Base-by-base conservation (phyloP, 208 protist genomes). In the Trypanosoma avium region DNA sequence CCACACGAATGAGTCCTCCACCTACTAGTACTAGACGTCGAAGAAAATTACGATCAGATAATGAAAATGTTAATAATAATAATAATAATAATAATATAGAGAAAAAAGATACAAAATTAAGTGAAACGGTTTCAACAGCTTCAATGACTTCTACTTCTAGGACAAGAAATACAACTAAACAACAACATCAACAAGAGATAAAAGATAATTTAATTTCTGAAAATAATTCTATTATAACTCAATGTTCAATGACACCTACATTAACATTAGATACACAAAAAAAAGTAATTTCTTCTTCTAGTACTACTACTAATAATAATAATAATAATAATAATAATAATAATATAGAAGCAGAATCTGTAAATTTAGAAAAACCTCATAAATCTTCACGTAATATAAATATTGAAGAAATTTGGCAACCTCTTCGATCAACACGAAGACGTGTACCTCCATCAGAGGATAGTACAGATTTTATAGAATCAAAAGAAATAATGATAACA, bases 321-420 rank as follows among this genome's bases (percentile, higher is more conserved):
- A 38, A 5, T 38, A 38, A 13, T 38, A 38, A 10, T 38, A 38
- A 38, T 38, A 10, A 10, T 38, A 38, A 5, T 38, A 10, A 38
- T 13, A 10, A 5, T 38, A 38, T 10, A 10, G 10, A 5, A 10
- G 10, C 33, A 38, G 10, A 5, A 38, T 13, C 33, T 13, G 10
- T 10, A 38, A 38, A 5, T 38, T 13, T 32, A 43, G 54, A 49
- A 66, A 64, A 70, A 58, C 46, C 58, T 29, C 21, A 21, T 38
- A 48, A 64, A 52, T 63, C 64, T 43, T 17, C 40, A 45, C 61
- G 29, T 32, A 7, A 21, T 35, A 73, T 52, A 53, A 70, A 54
- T 15, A 42, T 88, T 8, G 81, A 83, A 67, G 81, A 88, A 58
- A 71, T 78, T 56, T 88, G 81, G 81, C 67, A 67, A 6, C 73